Percentiles rank a stretch among this genome's conserved stretches.
phyloP scores from a whole-genome alignment of 1,284 basidiomycete genomes.

The Cutaneotrichosporon spelunceum region DNA sequence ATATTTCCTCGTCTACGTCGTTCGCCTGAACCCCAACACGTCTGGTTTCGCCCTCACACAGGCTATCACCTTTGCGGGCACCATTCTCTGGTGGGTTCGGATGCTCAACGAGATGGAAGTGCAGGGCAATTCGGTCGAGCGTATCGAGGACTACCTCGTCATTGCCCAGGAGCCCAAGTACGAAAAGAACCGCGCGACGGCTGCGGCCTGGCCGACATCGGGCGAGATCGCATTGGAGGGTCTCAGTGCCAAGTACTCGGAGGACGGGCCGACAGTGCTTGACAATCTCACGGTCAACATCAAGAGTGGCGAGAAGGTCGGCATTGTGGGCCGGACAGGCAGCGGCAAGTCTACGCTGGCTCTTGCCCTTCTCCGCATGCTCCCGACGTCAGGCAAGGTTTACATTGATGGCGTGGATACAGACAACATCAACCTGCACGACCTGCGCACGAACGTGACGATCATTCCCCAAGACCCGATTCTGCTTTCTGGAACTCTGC shows the following conservation, averaged over 20 bases:
- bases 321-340: constrained; percentile 67
- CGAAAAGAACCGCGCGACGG: constrained; percentile 58
- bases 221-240: constrained; percentile 64
- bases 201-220: constrained; percentile 73
- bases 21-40: constrained; percentile 38
- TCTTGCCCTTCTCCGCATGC: constrained; percentile 54
- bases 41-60: constrained; percentile 52
- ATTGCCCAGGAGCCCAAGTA: constrained; percentile 68
- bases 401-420: constrained; percentile 52
- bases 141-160: constrained; percentile 66
- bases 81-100: constrained; percentile 45
- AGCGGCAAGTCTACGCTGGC: constrained; percentile 63
- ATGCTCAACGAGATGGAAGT: constrained; percentile 53
- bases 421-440: constrained; percentile 61
- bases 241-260: constrained; percentile 49
- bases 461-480: constrained; percentile 63
- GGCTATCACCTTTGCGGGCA: constrained; percentile 46
- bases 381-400: constrained; percentile 59
- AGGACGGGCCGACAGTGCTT: constrained; percentile 56
- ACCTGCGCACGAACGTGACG: constrained; percentile 55
- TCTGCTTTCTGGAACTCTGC: constrained; percentile 70
- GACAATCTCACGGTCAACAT: constrained; percentile 60
- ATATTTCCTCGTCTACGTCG: constrained; percentile 47
- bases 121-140: constrained; percentile 59
- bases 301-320: constrained; percentile 61